Conservation (phyloP, 768 basidiomycete genomes). For the Lactarius deliciosus region DNA sequence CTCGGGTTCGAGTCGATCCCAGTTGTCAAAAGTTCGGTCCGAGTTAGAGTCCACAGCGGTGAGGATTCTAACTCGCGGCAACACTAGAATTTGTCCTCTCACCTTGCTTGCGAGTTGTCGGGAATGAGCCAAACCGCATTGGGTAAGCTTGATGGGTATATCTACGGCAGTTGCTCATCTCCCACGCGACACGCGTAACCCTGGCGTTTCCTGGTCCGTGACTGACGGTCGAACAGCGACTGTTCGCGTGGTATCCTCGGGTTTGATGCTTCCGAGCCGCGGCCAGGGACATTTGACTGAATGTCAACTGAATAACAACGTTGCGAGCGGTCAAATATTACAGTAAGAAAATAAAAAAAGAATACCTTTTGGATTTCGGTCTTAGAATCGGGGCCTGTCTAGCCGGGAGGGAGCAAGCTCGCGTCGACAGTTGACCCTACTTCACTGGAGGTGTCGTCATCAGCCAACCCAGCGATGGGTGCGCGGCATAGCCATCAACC, state of each 20-base stretch:
- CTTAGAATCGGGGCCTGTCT: slow-evolving; percentile 18
- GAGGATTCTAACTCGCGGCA: too few species aligned
- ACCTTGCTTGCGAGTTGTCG: neutral
- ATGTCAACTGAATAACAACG: neutral
- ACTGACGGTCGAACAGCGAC: neutral
- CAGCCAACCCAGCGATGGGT: slow-evolving; percentile 69
- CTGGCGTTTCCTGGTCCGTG: neutral
- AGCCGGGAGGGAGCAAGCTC: slow-evolving; percentile 93
- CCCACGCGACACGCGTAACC: neutral
- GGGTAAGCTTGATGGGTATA: neutral
- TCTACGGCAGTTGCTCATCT: slow-evolving; percentile 4
- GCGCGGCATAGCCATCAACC: slow-evolving; percentile 97
- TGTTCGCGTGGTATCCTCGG: neutral
- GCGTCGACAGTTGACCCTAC: slow-evolving; percentile 73
- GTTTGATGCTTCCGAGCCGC: slow-evolving; percentile 6
- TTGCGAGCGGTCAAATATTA: too few species aligned
- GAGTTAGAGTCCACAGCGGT: too few species aligned
- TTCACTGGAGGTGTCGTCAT: slow-evolving; percentile 55
- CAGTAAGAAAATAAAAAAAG: neutral
- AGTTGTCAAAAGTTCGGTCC: too few species aligned
- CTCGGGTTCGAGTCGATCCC: too few species aligned
- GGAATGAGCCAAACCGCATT: neutral
- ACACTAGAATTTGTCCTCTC: neutral
- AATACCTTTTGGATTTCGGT: slow-evolving; percentile 2
- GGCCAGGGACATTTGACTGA: neutral